Evolutionary conservation across 495 filamentous ascomycete genomes (phyloP), one percentile per base, ranked within the genome.

Genomic region (Penicillium pulvis): DNA sequence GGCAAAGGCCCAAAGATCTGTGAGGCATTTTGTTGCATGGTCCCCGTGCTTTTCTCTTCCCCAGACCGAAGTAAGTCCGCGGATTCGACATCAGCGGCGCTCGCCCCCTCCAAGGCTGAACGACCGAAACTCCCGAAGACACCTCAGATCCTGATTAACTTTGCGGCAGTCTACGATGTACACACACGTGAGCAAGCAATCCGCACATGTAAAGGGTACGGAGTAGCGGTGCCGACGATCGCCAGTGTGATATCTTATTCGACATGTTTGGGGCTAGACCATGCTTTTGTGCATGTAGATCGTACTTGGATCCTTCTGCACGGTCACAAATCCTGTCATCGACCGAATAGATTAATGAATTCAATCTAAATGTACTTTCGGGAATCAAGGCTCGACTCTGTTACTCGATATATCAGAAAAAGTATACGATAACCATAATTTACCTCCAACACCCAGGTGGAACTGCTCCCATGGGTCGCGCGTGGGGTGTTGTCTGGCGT

Each of bases 21-120:
- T 66, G 66, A 66, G 64, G 65, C 60, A 68, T 67, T 68, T 71
- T 63, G 59, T 53, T 57, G 58, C 63, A 52, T 59, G 36, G 58
- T 39, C 54, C 31, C 58, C 61, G 55, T 57, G 54, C 58, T 44
- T 30, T 28, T 56, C 26, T 26, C 11, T 53, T 58, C 60, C 52
- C 64, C 63, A 63, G 56, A 63, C 51, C 46, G 28, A 48, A 39
- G 39, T 36, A 36, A 36, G 9, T 41, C 51, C 48, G 48, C 48
- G 19, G 16, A 20, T 23, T 24, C 61, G 58, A 64, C 61, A 64
- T 66, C 63, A 69, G 66, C 58, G 66, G 66, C 66, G 66, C 28
- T 55, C 45, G 23, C 24, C 61, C 59, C 56, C 53, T 31, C 62
- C 58, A 61, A 61, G 58, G 59, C 57, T 62, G 51, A 54, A 24